Percentiles rank a stretch among this genome's conserved stretches.
These are phyloP conservation scores for Tylopilus sp. DNA, from an alignment of 768 basidiomycete genomes.

Conservation along the genomic window DNA sequence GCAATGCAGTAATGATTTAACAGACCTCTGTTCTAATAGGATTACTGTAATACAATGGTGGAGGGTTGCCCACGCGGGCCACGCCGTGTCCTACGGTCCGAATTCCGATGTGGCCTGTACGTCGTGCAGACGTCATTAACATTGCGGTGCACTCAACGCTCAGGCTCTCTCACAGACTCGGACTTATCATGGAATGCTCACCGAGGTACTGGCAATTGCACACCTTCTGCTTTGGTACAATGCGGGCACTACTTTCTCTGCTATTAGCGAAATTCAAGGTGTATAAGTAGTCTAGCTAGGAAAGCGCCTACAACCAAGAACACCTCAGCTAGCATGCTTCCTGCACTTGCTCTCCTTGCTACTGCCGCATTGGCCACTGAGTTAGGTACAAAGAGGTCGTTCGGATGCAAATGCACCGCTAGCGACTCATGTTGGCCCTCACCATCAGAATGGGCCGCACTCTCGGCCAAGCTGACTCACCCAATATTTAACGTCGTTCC, in stretches of 20 bases:
- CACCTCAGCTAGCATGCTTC: not conserved
- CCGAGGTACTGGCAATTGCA: too few relatives aligned
- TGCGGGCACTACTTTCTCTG: not conserved
- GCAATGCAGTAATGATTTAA: too few relatives aligned
- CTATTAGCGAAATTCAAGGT: not conserved
- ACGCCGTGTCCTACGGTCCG: too few relatives aligned
- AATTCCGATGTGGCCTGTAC: too few relatives aligned
- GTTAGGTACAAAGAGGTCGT: not conserved
- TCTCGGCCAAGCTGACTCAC: not conserved
- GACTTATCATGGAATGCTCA: too few relatives aligned
- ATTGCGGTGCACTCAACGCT: too few relatives aligned
- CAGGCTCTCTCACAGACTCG: too few relatives aligned
- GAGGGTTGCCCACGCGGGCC: too few relatives aligned
- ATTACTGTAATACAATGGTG: too few relatives aligned
- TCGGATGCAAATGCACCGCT: not conserved
- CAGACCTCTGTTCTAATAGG: too few relatives aligned
- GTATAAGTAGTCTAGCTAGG: not conserved
- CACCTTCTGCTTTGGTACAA: not conserved
- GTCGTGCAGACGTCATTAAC: too few relatives aligned
- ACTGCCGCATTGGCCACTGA: not conserved
- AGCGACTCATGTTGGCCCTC: not conserved
- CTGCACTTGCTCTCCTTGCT: not conserved
- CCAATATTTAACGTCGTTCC: not conserved
- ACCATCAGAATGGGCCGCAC: not conserved
- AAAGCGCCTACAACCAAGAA: not conserved